Evolutionary conservation across 805 yeast species (phyloP).

Genomic region (Starmerella sp.): DNA sequence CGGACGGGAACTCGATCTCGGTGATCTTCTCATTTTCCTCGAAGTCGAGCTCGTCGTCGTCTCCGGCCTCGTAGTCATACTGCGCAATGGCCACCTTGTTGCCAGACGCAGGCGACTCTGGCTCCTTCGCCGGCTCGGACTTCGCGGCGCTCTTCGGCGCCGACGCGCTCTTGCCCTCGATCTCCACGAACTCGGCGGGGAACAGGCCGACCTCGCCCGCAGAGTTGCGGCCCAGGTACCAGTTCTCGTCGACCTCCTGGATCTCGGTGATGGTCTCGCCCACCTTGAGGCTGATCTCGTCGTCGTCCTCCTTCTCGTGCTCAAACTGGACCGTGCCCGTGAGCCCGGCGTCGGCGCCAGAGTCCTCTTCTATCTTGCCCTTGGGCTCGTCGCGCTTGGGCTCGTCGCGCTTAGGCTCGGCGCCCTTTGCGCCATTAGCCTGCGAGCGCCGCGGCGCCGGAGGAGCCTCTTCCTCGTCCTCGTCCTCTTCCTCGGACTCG

Average conservation of each 20-base stretch:
- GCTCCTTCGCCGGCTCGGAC: neutral
- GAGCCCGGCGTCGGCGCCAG: constrained; percentile 15
- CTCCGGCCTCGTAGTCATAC: constrained; percentile 78
- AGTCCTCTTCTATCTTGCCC: neutral
- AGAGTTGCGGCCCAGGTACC: constrained; percentile 80
- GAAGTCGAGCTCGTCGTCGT: constrained; percentile 82
- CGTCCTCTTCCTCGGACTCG: neutral
- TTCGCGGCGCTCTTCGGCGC: neutral
- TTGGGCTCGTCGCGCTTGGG: constrained; percentile 6
- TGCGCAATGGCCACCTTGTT: constrained; percentile 50
- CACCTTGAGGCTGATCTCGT: constrained; percentile 55
- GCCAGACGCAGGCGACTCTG: constrained; percentile 19
- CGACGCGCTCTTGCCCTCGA: constrained; percentile 11
- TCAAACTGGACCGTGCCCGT: constrained; percentile 55
- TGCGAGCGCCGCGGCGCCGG: neutral
- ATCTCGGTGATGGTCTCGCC: constrained; percentile 59
- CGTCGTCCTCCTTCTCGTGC: constrained; percentile 66
- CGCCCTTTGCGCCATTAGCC: neutral
- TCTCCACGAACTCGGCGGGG: constrained; percentile 76
- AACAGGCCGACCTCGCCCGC: constrained; percentile 75
- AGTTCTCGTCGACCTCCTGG: constrained; percentile 61
- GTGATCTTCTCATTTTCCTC: constrained; percentile 71
- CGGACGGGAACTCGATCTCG: constrained; percentile 80
- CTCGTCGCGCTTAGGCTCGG: neutral
- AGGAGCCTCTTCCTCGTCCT: neutral